Percentiles rank a stretch among this genome's conserved stretches.
Conservation (phyloP, 306 rosid species). For the Hippophae tibetana region DNA sequence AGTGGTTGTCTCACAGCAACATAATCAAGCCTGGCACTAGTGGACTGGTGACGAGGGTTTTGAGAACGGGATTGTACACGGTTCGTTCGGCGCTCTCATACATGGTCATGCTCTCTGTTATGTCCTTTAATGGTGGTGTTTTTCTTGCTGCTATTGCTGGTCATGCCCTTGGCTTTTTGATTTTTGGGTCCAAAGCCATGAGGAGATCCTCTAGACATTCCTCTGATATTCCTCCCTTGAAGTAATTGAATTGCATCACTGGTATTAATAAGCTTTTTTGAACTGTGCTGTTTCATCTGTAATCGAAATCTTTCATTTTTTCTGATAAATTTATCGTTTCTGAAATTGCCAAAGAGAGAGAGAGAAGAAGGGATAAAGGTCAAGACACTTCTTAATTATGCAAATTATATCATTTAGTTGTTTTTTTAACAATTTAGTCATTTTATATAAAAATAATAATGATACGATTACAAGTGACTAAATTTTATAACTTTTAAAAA, state of each 20-base stretch:
- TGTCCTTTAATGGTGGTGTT: constrained; percentile 17
- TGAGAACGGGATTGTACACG: constrained; percentile 1
- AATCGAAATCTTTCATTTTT: too few relatives aligned
- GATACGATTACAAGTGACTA: too few relatives aligned
- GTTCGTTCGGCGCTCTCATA: constrained; percentile 11
- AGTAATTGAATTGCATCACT: not conserved
- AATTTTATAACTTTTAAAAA: too few relatives aligned
- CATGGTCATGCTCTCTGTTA: constrained; percentile 12
- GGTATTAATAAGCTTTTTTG: not conserved
- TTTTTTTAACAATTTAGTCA: too few relatives aligned
- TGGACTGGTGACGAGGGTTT: not conserved
- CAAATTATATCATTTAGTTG: too few relatives aligned
- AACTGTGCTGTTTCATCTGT: too few relatives aligned
- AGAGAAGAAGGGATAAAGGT: too few relatives aligned
- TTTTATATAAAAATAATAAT: too few relatives aligned
- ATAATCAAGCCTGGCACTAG: not conserved
- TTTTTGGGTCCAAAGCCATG: constrained; percentile 1
- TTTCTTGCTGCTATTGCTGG: constrained; percentile 7
- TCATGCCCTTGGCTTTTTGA: constrained; percentile 6
- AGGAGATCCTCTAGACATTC: not conserved
- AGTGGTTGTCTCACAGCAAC: constrained; percentile 11
- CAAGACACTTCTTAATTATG: too few relatives aligned
- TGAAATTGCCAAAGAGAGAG: too few relatives aligned
- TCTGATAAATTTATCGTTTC: too few relatives aligned
- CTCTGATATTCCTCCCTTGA: constrained; percentile 4